Base-by-base conservation (phyloP, 139 green algal genomes). In the Yamagishiella unicocca region DNA sequence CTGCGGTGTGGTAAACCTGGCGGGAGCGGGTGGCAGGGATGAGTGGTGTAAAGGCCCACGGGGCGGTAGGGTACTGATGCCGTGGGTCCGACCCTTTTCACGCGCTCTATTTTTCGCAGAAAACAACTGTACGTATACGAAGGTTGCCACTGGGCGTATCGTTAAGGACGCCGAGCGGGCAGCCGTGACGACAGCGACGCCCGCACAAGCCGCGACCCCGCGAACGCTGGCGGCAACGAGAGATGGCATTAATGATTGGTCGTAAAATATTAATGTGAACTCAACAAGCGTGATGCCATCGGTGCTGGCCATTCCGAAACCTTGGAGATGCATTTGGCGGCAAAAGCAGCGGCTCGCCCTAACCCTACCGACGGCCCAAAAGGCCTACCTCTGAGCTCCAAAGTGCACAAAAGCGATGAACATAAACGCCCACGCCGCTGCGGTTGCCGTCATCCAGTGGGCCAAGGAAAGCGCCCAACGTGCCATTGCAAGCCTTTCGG, bases 351-450 rank as follows among this genome's bases (percentile, higher is more conserved):
- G 54, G 9, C 31, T 37, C 2, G 24, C 45, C 40, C 2, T n/a
- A n/a, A n/a, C n/a, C n/a, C n/a, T n/a, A n/a, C n/a, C n/a, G n/a
- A n/a, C n/a, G n/a, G n/a, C n/a, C n/a, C n/a, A n/a, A n/a, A n/a
- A n/a, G n/a, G 31, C 82, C 12, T 46, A 96, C 94, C 90, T 96
- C 91, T 6, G 91, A 88, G 53, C 88, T 93, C 95, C 95, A 97
- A 17, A 97, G 61, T 0, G 94, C 94, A 66, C 95, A 97, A 4
- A 92, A 76, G 0, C 90, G 86, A 70, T 97, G 95, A 55, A 96
- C 90, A 64, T 90, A 96, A 29, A 91, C 62, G 10, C 71, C 76
- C 27, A 91, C 54, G 22, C 71, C 76, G 37, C 24, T 58, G 12
- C 45, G 55, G 29, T 61, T 83, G 24, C 78, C 72, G 7, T 82